Base-by-base conservation (phyloP, 1,284 basidiomycete species). In the Fistulinella staudtii region DNA sequence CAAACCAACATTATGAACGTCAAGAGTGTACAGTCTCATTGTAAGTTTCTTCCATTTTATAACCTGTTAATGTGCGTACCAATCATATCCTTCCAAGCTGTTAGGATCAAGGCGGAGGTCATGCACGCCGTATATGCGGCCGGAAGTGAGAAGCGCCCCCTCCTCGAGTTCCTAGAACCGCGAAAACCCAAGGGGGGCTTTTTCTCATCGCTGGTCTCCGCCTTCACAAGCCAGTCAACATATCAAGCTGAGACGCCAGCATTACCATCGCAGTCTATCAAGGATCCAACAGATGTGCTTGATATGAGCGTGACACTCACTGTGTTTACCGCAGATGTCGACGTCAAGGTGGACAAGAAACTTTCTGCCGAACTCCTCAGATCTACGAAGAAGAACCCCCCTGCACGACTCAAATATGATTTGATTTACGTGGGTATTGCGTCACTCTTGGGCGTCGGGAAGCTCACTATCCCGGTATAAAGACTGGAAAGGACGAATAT, bases 351-450 rank as follows among this genome's bases (percentile, higher is more conserved):
- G 3, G 82, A 86, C 49, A 73, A 79, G 49, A 84, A 88, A 49
- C 79, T 93, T 51, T 76, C 78, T 1, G 64, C 75, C 2, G 95
- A 98, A 63, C 74, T 99, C 25, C 79, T 92, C 55, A 76, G 95
- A 39, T 91, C 92, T 8, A 99, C 94, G 1, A 97, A 97, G 77
- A 99, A 99, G 73, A 85, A 89, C 33, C 88, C 93, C 0, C 96
- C 96, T 0, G 72, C 70, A 8, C 77, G 73, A 43, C 81, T 94
- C 59, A 82, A 79, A 38, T 86, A 91, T 45, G 83, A 89, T 53
- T 71, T 99, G 17, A 92, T 99, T 34, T 98, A 91, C 70, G 87
- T 89, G 43, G 46, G 81, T 69, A 3, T 29, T 45, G 23, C 25
- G 14, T 10, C 43, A 14, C 20, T 11, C 22, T 43, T 10, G 8